phyloP scores from a whole-genome alignment of 768 basidiomycete genomes.

The Lentinula boryana region DNA sequence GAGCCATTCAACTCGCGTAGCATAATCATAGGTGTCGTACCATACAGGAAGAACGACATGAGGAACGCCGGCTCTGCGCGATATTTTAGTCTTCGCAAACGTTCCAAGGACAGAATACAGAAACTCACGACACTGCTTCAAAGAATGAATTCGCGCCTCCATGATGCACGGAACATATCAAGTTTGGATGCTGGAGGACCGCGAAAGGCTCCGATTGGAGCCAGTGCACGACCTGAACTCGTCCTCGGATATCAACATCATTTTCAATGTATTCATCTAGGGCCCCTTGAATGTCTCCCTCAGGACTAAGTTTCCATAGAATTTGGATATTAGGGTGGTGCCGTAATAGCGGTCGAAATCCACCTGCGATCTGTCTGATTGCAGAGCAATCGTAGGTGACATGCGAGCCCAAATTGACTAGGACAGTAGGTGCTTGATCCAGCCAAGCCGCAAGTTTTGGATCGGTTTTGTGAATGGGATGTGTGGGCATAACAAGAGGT shows the following conservation, averaged over 20 bases:
- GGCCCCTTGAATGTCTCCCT: not conserved
- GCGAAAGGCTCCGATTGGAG: not conserved
- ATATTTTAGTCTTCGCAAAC: not conserved
- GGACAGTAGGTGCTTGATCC: slow-evolving; percentile 3
- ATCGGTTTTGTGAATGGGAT: not conserved
- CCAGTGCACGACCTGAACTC: slow-evolving; percentile 1
- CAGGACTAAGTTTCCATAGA: slow-evolving; percentile 4
- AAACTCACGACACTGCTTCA: slow-evolving; percentile 6
- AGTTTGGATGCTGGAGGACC: slow-evolving; percentile 2
- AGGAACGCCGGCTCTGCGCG: slow-evolving; percentile 11
- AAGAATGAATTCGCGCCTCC: slow-evolving; percentile 10
- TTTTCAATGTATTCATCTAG: not conserved
- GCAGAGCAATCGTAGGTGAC: not conserved
- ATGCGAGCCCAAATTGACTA: slow-evolving; percentile 6
- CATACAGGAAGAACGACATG: slow-evolving; percentile 17
- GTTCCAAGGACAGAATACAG: not conserved
- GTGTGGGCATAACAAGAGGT: not conserved
- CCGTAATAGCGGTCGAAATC: not conserved
- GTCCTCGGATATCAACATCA: not conserved
- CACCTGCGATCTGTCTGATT: slow-evolving; percentile 2
- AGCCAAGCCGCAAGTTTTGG: slow-evolving; percentile 3
- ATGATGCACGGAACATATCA: slow-evolving; percentile 8
- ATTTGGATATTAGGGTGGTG: slow-evolving; percentile 2
- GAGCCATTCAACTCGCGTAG: slow-evolving; percentile 14
- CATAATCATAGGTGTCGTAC: slow-evolving; percentile 18